Conservation (phyloP, 1,284 basidiomycete species). For the Ganoderma lingzhi region DNA sequence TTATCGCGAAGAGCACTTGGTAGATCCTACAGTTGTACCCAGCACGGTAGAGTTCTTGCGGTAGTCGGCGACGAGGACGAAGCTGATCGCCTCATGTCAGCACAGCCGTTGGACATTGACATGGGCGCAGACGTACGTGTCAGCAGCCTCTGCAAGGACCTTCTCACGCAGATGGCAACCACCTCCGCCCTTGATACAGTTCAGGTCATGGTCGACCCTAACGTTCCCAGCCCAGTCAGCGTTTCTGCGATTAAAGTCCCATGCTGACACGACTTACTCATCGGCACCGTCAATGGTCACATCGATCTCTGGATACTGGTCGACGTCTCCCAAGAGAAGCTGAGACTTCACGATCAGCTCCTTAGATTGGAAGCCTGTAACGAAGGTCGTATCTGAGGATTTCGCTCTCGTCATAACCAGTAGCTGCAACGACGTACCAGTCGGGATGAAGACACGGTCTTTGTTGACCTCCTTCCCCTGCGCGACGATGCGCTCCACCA, state of each 20-base stretch:
- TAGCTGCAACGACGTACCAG: slow-evolving; percentile 55
- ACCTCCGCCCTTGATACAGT: slow-evolving; percentile 98
- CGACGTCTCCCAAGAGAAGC: slow-evolving; percentile 90
- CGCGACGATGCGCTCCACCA: slow-evolving; percentile 92
- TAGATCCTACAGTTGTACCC: slow-evolving; percentile 79
- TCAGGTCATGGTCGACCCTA: slow-evolving; percentile 88
- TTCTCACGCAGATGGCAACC: slow-evolving; percentile 98
- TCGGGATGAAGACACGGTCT: slow-evolving; percentile 89
- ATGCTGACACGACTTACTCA: slow-evolving; percentile 68
- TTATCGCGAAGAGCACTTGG: neutral
- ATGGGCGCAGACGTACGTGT: slow-evolving; percentile 59
- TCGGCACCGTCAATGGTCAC: slow-evolving; percentile 98
- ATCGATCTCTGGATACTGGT: slow-evolving; percentile 90
- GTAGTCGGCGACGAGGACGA: slow-evolving; percentile 96
- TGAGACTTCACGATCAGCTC: slow-evolving; percentile 90
- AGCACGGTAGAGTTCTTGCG: slow-evolving; percentile 90
- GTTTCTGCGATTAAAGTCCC: neutral
- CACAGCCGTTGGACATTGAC: neutral
- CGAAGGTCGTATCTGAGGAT: neutral
- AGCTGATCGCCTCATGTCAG: slow-evolving; percentile 52
- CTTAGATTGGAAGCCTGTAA: slow-evolving; percentile 91
- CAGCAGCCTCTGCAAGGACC: slow-evolving; percentile 96
- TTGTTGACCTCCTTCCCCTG: slow-evolving; percentile 85
- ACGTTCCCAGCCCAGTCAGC: slow-evolving; percentile 10
- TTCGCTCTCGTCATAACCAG: too few relatives aligned